Evolutionary conservation across 305 asterid species (phyloP).

Genomic region (Lippia alba): DNA sequence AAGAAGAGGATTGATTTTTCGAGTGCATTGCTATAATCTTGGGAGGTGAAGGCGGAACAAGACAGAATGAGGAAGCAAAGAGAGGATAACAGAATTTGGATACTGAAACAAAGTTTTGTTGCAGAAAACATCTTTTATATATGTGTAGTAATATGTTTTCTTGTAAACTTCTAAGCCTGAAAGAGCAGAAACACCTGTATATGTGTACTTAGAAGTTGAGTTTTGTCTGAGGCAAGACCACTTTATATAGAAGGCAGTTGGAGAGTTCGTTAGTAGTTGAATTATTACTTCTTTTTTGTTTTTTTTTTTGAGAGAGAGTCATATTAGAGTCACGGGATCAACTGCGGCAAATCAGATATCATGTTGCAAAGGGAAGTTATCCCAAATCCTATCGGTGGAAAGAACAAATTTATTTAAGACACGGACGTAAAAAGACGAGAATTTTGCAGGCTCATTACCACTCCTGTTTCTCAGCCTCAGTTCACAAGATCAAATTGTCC

Average conservation of each 20-base stretch:
- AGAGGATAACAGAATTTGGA: conserved; percentile 32
- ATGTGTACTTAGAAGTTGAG: background rate
- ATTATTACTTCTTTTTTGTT: too few relatives aligned
- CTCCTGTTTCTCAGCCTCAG: conserved; percentile 13
- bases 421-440: conserved; percentile 24
- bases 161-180: background rate
- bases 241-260: conserved; percentile 50
- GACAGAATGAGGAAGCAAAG: conserved; percentile 30
- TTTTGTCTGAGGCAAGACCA: conserved; percentile 9
- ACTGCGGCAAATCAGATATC: conserved; percentile 51
- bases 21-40: conserved; percentile 65
- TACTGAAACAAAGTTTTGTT: conserved; percentile 12
- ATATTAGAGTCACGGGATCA: conserved; percentile 65
- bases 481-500: background rate
- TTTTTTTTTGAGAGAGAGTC: conserved; percentile 33
- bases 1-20: conserved; percentile 72
- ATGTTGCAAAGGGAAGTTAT: conserved; percentile 30
- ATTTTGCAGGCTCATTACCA: conserved; percentile 4
- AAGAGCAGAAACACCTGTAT: background rate
- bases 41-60: conserved; percentile 60
- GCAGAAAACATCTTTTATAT: conserved; percentile 13
- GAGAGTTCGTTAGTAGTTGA: conserved; percentile 53
- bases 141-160: background rate
- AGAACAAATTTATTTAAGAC: conserved; percentile 35
- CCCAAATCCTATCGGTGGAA: conserved; percentile 36